Evolutionary conservation across 768 basidiomycete species (phyloP), one percentile per base, ranked within the genome.

Genomic region (Kondoa subrosea): DNA sequence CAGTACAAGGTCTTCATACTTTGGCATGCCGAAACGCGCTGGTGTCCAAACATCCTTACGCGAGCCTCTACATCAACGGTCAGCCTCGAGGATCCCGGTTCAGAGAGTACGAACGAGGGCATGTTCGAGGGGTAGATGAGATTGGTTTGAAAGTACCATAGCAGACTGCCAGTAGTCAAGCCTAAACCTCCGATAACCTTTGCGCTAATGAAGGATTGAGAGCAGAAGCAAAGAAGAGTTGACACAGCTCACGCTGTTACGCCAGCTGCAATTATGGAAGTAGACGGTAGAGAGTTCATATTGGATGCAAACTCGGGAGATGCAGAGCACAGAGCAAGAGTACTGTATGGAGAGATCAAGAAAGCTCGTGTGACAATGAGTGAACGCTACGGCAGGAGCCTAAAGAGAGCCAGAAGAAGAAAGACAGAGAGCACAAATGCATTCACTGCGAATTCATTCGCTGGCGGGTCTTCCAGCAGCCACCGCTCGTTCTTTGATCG

Each of bases 101-200:
- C 26, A 4, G 25, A 25, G 26, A 14, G 58, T 3, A 63, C 61
- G 26, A 27, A 63, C 61, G 16, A 32, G 14, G 88, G 85, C 61
- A 83, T 85, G 4, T 86, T 85, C 21, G 89, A 85, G 0, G 91
- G 91, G 76, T 93, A 96, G 75, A 96, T 92, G 65, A 96, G 80
- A 72, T 83, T 86, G 75, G 85, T 87, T 76, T 96, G 91, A 31
- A 87, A 89, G 71, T 87, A 86, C 77, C 87, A 91, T 21, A 90
- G 81, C 34, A 91, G 80, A 12, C 87, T 85, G 0, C 70, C 70
- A 32, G 61, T 33, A 3, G 30, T 30, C 40, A 21, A 8, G 12
- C 12, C 21, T 8, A 50, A 21, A 8, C 12, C 40, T 8, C 40
- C 40, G 8, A 50, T 50, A 21, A 50, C 40, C 21, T 50, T 50